phyloP scores from a whole-genome alignment of 345 rosid species.

The Pelargonium nanum region DNA sequence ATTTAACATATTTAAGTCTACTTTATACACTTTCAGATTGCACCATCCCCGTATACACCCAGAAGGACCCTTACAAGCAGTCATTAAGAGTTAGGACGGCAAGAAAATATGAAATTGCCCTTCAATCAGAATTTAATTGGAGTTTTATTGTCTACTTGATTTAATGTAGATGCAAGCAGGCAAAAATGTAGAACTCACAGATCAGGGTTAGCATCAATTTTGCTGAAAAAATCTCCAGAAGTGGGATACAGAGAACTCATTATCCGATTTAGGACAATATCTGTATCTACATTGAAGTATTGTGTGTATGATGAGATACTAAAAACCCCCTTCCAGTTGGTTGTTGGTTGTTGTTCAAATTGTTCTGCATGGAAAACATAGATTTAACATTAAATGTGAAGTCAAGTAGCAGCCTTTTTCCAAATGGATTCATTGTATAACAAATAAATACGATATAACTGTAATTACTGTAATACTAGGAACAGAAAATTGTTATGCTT shows the following conservation, averaged over 20 bases:
- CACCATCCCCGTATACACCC: background rate
- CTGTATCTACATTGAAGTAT: conserved; percentile 85
- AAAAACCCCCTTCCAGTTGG: conserved; percentile 80
- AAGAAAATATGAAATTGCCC: background rate
- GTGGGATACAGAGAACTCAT: conserved; percentile 66
- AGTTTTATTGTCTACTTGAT: background rate
- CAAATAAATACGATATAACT: too few species aligned
- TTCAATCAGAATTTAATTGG: background rate
- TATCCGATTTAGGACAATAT: conserved; percentile 67
- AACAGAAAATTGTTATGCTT: background rate
- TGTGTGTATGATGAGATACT: conserved; percentile 69
- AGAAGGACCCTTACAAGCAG: background rate
- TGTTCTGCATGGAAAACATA: conserved; percentile 36
- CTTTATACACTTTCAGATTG: background rate
- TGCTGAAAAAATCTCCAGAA: conserved; percentile 72
- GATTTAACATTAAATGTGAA: conserved; percentile 1
- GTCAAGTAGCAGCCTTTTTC: background rate
- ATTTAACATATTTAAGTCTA: background rate
- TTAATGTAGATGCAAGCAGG: background rate
- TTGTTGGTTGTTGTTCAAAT: conserved; percentile 67
- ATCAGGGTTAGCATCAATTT: conserved; percentile 91
- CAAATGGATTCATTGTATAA: background rate
- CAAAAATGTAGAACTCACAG: conserved; percentile 45
- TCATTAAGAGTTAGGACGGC: background rate
- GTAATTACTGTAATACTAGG: background rate